Conservation (phyloP, 2,329 filamentous ascomycete genomes). For the Pseudogymnoascus sp. region DNA sequence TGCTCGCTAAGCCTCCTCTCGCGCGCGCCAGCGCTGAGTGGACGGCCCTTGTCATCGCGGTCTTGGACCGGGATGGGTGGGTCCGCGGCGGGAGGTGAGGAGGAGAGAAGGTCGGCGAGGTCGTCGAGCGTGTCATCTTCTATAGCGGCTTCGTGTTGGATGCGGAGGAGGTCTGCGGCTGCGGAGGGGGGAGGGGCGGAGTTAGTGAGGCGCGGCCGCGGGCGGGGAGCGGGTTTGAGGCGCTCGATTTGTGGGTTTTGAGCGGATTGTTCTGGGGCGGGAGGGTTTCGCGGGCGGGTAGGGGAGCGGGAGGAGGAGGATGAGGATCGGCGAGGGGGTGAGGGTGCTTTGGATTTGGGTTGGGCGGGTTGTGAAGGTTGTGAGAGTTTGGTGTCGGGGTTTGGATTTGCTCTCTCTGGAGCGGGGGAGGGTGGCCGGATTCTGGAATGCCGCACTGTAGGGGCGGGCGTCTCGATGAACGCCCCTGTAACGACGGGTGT, state of each 20-base stretch:
- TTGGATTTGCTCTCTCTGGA: background rate
- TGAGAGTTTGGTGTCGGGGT: background rate
- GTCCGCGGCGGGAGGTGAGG: background rate
- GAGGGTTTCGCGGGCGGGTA: background rate
- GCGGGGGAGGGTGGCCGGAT: conserved; percentile 16
- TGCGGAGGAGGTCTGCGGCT: conserved; percentile 21
- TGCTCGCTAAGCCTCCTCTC: conserved; percentile 32
- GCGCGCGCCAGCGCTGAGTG: conserved; percentile 24
- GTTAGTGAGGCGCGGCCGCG: conserved; percentile 17
- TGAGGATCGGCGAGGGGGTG: background rate
- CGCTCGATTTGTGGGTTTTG: background rate
- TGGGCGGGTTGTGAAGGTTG: background rate
- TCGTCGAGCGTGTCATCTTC: conserved; percentile 25
- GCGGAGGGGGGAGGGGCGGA: conserved; percentile 18
- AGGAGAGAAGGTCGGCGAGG: conserved; percentile 11
- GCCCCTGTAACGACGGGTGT: conserved; percentile 26
- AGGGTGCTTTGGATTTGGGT: background rate
- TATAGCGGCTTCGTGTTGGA: conserved; percentile 21
- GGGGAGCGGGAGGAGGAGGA: background rate
- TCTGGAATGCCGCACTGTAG: conserved; percentile 28
- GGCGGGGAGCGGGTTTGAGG: conserved; percentile 1
- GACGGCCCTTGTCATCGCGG: conserved; percentile 17
- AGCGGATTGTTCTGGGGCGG: background rate
- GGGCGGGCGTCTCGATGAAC: conserved; percentile 29
- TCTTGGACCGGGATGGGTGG: conserved; percentile 16